These are phyloP conservation scores for Penicillium decumbens DNA, from an alignment of 2,329 filamentous ascomycete species.

Conservation along the genomic window DNA sequence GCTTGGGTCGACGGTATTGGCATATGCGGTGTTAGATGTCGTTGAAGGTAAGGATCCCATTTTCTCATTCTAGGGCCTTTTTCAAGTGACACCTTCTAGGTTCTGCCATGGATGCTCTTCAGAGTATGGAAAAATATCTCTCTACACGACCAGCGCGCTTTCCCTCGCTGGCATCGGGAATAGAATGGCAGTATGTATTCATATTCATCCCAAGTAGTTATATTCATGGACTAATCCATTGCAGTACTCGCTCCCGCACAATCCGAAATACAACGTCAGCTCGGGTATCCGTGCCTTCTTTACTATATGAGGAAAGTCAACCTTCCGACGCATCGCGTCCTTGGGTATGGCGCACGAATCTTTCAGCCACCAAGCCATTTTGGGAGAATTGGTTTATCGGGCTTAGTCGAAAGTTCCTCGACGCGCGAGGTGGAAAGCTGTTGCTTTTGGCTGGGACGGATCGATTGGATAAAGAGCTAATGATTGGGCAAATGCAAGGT, in stretches of 20 bases:
- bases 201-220: not conserved
- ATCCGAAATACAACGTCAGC: constrained; percentile 81
- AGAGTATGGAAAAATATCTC: constrained; percentile 90
- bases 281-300: constrained; percentile 75
- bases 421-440: constrained; percentile 75
- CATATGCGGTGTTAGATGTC: constrained; percentile 87
- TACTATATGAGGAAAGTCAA: constrained; percentile 54
- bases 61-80: not conserved
- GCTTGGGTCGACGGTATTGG: constrained; percentile 66
- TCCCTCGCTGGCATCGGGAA: constrained; percentile 68
- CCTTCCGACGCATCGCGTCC: constrained; percentile 43
- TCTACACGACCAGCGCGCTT: constrained; percentile 76
- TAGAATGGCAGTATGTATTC: constrained; percentile 74
- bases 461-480: constrained; percentile 82
- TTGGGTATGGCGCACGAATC: constrained; percentile 83
- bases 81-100: constrained; percentile 40
- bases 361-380: constrained; percentile 77
- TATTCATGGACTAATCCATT: not conserved
- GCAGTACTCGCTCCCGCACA: constrained; percentile 70
- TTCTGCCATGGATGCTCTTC: constrained; percentile 87
- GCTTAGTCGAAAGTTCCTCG: constrained; percentile 81
- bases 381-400: constrained; percentile 94
- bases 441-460: constrained; percentile 85
- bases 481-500: constrained; percentile 97
- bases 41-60: constrained; percentile 62